A percentile compares a stretch with the other conserved stretches of the same genome.
Conservation (phyloP, 192 early-diverging fungal species). For the Rhizophagus prolifer region DNA sequence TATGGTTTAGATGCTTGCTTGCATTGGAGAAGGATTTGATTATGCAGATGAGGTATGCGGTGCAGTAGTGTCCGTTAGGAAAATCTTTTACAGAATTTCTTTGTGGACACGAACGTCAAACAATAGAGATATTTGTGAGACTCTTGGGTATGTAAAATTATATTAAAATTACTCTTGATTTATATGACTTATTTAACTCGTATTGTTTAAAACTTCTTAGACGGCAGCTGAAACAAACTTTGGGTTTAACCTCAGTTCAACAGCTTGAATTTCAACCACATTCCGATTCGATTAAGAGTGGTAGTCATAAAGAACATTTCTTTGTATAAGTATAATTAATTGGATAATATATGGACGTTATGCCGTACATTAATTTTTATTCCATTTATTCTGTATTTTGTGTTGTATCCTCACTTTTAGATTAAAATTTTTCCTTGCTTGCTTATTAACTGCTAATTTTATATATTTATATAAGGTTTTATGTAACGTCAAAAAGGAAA, state of each 20-base stretch:
- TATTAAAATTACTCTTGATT: not conserved
- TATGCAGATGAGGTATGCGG: conserved; percentile 82
- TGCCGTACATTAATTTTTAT: no score
- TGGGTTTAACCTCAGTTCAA: conserved; percentile 43
- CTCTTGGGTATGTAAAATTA: conserved; percentile 50
- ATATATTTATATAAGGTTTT: no score
- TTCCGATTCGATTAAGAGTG: conserved; percentile 42
- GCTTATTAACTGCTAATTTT: no score
- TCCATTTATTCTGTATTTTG: no score
- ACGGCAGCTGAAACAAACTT: conserved; percentile 53
- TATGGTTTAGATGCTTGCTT: conserved; percentile 71
- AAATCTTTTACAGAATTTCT: conserved; percentile 78
- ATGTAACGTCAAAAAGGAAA: no score
- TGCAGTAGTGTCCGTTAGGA: conserved; percentile 83
- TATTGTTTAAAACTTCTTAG: conserved; percentile 38
- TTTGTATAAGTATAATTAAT: conserved; percentile 9
- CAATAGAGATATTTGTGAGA: conserved; percentile 46
- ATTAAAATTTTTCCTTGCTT: no score
- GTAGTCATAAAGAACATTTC: conserved; percentile 3
- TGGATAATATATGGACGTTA: not conserved
- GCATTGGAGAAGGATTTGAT: conserved; percentile 86
- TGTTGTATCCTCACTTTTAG: no score
- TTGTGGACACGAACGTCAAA: conserved; percentile 77
- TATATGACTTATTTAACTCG: not conserved
- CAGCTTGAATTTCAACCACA: conserved; percentile 61